Evolutionary conservation across 2,329 filamentous ascomycete species (phyloP), one percentile per base, ranked within the genome.

Genomic region (Cladosporium sp.): DNA sequence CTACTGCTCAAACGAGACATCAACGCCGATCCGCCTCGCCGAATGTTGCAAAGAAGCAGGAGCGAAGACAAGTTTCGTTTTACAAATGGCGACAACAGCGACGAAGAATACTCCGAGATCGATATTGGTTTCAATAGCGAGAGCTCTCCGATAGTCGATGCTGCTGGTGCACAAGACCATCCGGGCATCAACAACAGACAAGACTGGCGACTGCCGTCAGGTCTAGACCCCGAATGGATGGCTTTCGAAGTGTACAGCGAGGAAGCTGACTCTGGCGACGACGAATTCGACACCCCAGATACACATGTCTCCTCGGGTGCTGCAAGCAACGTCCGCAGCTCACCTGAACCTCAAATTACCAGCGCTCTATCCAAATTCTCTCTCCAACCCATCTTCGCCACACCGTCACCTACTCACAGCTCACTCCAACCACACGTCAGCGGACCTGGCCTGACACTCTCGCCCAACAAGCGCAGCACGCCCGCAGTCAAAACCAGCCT

Each of bases 171-270:
- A n/a, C 52, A 55, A 33, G 26, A 55, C 28, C 26, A 29, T n/a
- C 52, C 28, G 31, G 12, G 8, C 28, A 33, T n/a, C 18, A 33
- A n/a, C 18, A 21, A 18, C 52, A 55, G 31, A 29, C 16, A 55
- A 18, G 26, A 44, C 16, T 89, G 87, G 85, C 80, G 81, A 12
- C 80, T 96, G 2, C 92, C 92, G 0, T 82, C 84, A 1, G 90
- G 93, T 67, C 81, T 97, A 0, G 93, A 97, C 70, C 88, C 90
- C 0, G 93, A 96, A 77, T 97, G 93, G 93, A 86, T 97, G 69
- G 93, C 93, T 0, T 87, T 97, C 18, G 92, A 97, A 75, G 91
- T 97, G 0, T 95, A 89, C 74, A 85, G 86, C 18, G 88, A 91
- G 71, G 83, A 87, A 3, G 80, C 83, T 1, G 70, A 72, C 31